A percentile compares a stretch with the other conserved stretches of the same genome.
These are phyloP conservation scores for Candida anutae DNA, from an alignment of 1,139 yeast genomes.

Conservation along the genomic window DNA sequence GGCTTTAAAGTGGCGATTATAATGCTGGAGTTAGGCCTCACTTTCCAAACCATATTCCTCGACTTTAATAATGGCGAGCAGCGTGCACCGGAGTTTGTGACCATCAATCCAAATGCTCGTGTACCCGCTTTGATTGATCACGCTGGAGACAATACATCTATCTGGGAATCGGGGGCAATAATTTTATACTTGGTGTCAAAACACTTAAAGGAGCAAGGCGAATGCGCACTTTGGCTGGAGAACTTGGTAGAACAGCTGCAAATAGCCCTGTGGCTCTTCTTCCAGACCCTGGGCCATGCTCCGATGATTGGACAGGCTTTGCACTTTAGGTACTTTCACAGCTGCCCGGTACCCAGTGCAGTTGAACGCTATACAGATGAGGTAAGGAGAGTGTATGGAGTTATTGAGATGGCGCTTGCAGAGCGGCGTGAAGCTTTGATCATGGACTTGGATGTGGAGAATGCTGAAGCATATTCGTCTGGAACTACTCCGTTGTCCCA, in stretches of 20 bases:
- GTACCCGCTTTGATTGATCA: slow-evolving; percentile 94
- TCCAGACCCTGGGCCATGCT: slow-evolving; percentile 94
- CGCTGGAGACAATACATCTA: slow-evolving; percentile 64
- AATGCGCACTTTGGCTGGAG: slow-evolving; percentile 74
- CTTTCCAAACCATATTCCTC: slow-evolving; percentile 74
- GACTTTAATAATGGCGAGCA: slow-evolving; percentile 90
- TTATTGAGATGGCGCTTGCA: slow-evolving; percentile 90
- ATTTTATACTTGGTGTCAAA: slow-evolving; percentile 68
- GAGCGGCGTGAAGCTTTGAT: slow-evolving; percentile 86
- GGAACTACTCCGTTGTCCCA: slow-evolving; percentile 86
- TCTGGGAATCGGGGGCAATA: slow-evolving; percentile 95
- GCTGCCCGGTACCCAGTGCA: slow-evolving; percentile 81
- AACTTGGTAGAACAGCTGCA: slow-evolving; percentile 79
- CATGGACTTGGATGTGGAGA: slow-evolving; percentile 84
- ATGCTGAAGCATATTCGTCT: slow-evolving; percentile 80
- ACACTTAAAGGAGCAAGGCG: slow-evolving; percentile 61
- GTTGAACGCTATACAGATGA: slow-evolving; percentile 89
- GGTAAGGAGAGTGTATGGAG: slow-evolving; percentile 89
- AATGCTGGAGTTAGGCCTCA: slow-evolving; percentile 71
- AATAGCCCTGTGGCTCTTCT: slow-evolving; percentile 83
- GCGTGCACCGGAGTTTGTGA: slow-evolving; percentile 85
- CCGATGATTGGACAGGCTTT: slow-evolving; percentile 98
- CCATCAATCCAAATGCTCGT: slow-evolving; percentile 89
- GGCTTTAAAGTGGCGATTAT: slow-evolving; percentile 95
- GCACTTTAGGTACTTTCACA: slow-evolving; percentile 87